Conservation (phyloP, 371 early-diverging fungal genomes). For the Apophysomyces variabilis region DNA sequence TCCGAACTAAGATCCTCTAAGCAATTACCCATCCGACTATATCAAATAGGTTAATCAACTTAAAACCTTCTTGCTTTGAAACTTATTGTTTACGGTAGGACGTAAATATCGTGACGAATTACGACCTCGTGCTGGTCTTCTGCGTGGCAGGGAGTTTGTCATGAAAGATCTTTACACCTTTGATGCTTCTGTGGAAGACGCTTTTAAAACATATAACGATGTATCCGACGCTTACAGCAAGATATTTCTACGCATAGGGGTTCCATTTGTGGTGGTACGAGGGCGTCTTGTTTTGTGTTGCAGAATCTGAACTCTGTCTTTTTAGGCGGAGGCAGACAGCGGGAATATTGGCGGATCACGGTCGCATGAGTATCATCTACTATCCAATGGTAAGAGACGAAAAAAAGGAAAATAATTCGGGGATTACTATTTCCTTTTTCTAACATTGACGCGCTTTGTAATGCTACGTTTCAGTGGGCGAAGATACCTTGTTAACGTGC, state of each 20-base stretch:
- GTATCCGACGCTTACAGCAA: constrained; percentile 74
- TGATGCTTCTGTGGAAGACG: constrained; percentile 72
- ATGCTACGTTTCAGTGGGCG: constrained; percentile 60
- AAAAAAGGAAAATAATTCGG: neutral
- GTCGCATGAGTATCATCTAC: constrained; percentile 90
- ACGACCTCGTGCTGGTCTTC: constrained; percentile 81
- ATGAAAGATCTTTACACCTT: constrained; percentile 96
- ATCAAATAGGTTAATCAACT: constrained; percentile 75
- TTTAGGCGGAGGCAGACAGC: constrained; percentile 85
- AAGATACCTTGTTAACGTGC: constrained; percentile 82
- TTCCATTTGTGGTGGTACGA: constrained; percentile 76
- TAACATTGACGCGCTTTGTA: neutral
- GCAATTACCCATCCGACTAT: constrained; percentile 84
- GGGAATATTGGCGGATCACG: constrained; percentile 90
- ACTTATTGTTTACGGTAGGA: constrained; percentile 25
- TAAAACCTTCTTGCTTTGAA: neutral
- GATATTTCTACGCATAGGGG: constrained; percentile 75
- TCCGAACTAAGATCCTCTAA: constrained; percentile 67
- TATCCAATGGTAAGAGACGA: constrained; percentile 57
- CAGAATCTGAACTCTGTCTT: constrained; percentile 1
- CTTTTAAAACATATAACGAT: constrained; percentile 72
- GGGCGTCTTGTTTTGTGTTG: neutral
- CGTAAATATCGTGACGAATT: constrained; percentile 87
- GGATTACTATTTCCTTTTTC: neutral
- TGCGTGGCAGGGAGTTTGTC: constrained; percentile 89